Percentiles rank a stretch among this genome's conserved stretches.
These are phyloP conservation scores for Cercospora nicotianae DNA, from an alignment of 2,329 filamentous ascomycete species.

Conservation along the genomic window DNA sequence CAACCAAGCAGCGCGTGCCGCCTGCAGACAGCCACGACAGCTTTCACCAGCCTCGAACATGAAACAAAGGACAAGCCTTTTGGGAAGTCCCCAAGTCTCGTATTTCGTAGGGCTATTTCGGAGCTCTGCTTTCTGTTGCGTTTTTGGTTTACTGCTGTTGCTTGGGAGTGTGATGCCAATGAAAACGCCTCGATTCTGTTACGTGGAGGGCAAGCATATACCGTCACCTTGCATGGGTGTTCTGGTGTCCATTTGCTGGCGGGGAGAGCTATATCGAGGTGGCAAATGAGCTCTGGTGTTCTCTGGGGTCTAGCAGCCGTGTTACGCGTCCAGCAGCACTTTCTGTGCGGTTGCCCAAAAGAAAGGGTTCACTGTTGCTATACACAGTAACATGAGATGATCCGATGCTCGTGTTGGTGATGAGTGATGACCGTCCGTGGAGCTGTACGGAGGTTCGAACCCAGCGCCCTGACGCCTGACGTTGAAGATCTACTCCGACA, in stretches of 20 bases:
- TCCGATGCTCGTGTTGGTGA: not conserved
- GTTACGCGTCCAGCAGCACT: not conserved
- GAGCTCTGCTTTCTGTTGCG: not conserved
- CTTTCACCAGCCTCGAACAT: constrained; percentile 12
- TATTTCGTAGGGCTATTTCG: constrained; percentile 1
- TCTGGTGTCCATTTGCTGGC: constrained; percentile 4
- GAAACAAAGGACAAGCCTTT: constrained; percentile 14
- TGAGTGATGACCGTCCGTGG: not conserved
- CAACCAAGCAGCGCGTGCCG: not conserved
- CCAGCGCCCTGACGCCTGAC: constrained; percentile 13
- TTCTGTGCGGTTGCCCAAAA: not conserved
- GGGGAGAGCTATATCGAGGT: constrained; percentile 9
- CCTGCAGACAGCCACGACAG: constrained; percentile 1
- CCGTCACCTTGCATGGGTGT: constrained; percentile 5
- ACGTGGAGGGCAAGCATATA: constrained; percentile 1
- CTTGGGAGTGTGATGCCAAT: constrained; percentile 1
- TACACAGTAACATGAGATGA: not conserved
- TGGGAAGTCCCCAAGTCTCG: not conserved
- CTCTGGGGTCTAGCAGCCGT: not conserved
- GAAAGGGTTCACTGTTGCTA: not conserved
- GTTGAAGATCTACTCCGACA: constrained; percentile 12
- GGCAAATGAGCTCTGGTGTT: not conserved
- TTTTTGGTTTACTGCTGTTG: not conserved
- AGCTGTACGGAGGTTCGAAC: constrained; percentile 3
- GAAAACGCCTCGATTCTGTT: not conserved